Evolutionary conservation across 768 basidiomycete species (phyloP).

Genomic region (Rhodosporidiobolus odoratus): DNA sequence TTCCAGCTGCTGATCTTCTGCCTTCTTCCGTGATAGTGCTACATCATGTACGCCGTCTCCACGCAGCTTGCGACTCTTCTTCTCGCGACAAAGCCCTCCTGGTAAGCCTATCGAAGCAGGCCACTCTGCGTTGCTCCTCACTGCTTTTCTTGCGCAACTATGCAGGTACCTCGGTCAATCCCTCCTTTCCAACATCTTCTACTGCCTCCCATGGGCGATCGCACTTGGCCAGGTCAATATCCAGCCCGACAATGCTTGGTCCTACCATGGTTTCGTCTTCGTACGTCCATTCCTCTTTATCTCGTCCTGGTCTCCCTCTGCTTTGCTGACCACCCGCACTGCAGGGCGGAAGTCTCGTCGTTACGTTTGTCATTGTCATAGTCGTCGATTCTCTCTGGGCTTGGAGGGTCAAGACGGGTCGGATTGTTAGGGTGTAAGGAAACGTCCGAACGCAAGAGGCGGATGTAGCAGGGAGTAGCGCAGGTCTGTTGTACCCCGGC

Average conservation of each 20-base stretch:
- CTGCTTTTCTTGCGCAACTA: neutral
- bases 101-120: too few species aligned
- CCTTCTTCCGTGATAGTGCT: conserved; percentile 16
- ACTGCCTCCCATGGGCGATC: conserved; percentile 39
- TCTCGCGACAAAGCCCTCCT: conserved; percentile 34
- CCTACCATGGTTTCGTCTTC: conserved; percentile 38
- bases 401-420: neutral
- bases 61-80: conserved; percentile 39
- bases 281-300: conserved; percentile 16
- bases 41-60: conserved; percentile 39
- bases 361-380: neutral
- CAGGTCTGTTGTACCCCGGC: neutral
- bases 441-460: neutral
- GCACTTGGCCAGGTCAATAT: conserved; percentile 18
- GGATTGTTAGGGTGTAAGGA: neutral
- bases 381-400: neutral
- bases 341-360: conserved; percentile 5
- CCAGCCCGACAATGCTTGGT: conserved; percentile 29
- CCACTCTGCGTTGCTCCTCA: too few species aligned
- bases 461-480: neutral
- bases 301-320: neutral
- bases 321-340: neutral
- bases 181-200: conserved; percentile 33
- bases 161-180: conserved; percentile 34
- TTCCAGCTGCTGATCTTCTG: too few species aligned